These are phyloP conservation scores for Ustilago curta DNA, from an alignment of 1,284 basidiomycete species.

Conservation along the genomic window DNA sequence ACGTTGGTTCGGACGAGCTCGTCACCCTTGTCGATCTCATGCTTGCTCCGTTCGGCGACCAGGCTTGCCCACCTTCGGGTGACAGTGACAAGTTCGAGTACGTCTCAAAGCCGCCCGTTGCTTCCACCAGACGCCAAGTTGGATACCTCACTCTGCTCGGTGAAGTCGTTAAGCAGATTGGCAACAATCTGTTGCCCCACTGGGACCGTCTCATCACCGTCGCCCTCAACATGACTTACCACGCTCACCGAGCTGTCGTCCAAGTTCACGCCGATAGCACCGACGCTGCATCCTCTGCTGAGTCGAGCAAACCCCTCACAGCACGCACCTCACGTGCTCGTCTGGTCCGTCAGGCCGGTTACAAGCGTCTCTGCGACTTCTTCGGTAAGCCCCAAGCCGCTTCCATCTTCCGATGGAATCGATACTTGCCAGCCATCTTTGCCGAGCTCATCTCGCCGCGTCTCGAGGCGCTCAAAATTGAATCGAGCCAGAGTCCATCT, in stretches of 20 bases:
- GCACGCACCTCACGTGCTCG: slow-evolving; percentile 42
- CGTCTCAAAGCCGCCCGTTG: slow-evolving; percentile 33
- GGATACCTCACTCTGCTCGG: slow-evolving; percentile 70
- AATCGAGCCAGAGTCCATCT: slow-evolving; percentile 93
- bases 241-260: slow-evolving; percentile 44
- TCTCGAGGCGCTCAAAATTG: slow-evolving; percentile 78
- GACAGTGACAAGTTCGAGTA: slow-evolving; percentile 42
- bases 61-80: slow-evolving; percentile 33
- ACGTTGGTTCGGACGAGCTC: slow-evolving; percentile 81
- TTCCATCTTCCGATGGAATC: slow-evolving; percentile 78
- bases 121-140: slow-evolving; percentile 54
- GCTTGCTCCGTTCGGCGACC: slow-evolving; percentile 79
- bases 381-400: slow-evolving; percentile 73
- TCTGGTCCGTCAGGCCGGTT: slow-evolving; percentile 81
- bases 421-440: slow-evolving; percentile 80
- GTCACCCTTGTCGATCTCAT: slow-evolving; percentile 86
- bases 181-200: slow-evolving; percentile 42
- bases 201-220: slow-evolving; percentile 59
- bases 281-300: slow-evolving; percentile 1
- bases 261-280: slow-evolving; percentile 28
- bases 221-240: slow-evolving; percentile 58
- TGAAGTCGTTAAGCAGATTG: slow-evolving; percentile 66
- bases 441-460: slow-evolving; percentile 83
- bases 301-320: slow-evolving; percentile 21
- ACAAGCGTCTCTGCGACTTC: slow-evolving; percentile 90